Percentiles rank a stretch among this genome's conserved stretches.
Evolutionary conservation across 140 eudicot genomes (phyloP).

Genomic region (Ambrosia hybrid): DNA sequence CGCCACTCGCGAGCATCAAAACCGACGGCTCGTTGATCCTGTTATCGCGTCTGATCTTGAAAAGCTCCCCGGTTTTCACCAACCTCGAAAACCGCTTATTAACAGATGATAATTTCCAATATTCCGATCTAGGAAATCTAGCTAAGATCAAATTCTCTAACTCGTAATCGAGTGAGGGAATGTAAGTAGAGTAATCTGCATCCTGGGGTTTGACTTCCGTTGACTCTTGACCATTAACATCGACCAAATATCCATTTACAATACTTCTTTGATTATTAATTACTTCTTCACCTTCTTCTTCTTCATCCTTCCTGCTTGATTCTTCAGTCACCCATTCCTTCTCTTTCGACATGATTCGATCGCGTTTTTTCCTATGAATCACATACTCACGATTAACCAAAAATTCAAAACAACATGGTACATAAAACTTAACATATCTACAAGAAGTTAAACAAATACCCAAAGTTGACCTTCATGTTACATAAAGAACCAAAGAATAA

Average conservation of each 20-base stretch:
- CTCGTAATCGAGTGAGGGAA: conserved; percentile 65
- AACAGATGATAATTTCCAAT: conserved; percentile 55
- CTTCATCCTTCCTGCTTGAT: conserved; percentile 25
- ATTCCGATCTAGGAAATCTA: conserved; percentile 66
- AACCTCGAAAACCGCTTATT: conserved; percentile 49
- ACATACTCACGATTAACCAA: conserved; percentile 3
- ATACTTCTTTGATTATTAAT: conserved; percentile 8
- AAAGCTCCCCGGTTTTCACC: conserved; percentile 50
- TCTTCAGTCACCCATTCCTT: conserved; percentile 33
- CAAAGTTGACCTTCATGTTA: conserved; percentile 1
- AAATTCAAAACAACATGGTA: neutral
- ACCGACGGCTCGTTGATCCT: conserved; percentile 58
- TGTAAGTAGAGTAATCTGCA: conserved; percentile 64
- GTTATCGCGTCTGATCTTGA: conserved; percentile 49
- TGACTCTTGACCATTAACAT: conserved; percentile 18
- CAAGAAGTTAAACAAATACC: neutral
- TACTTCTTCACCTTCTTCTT: conserved; percentile 19
- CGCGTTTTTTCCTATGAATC: conserved; percentile 25
- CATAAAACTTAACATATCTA: neutral
- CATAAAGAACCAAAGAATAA: neutral
- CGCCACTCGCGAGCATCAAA: conserved; percentile 71
- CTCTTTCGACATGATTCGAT: conserved; percentile 38
- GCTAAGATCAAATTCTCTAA: conserved; percentile 63
- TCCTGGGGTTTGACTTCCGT: conserved; percentile 64
- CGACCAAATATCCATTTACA: conserved; percentile 29